Conservation (phyloP, 495 filamentous ascomycete species). For the Penicillium egyptiacum region DNA sequence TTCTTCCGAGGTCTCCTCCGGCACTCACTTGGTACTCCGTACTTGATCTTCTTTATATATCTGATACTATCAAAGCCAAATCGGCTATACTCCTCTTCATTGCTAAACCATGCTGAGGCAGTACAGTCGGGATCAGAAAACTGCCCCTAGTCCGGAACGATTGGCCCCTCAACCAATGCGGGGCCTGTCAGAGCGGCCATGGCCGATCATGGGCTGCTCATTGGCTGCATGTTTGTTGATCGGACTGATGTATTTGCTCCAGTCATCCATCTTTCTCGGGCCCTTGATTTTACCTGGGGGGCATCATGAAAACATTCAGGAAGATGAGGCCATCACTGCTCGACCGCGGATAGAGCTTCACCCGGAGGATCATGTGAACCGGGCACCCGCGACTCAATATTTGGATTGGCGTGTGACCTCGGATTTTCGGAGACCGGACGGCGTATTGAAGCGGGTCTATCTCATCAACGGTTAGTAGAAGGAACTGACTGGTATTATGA, state of each 20-base stretch:
- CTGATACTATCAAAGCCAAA: not conserved
- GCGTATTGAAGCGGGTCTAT: slow-evolving; percentile 41
- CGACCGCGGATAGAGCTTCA: slow-evolving; percentile 37
- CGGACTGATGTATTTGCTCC: slow-evolving; percentile 19
- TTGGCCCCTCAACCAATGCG: not conserved
- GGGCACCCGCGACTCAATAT: slow-evolving; percentile 32
- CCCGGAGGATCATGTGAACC: slow-evolving; percentile 41
- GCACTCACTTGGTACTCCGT: not conserved
- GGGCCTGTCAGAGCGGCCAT: slow-evolving; percentile 1
- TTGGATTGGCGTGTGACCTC: slow-evolving; percentile 38
- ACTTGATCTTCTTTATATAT: not conserved
- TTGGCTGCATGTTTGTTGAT: slow-evolving; percentile 20
- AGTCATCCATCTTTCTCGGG: not conserved
- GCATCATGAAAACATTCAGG: not conserved
- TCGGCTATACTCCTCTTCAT: not conserved
- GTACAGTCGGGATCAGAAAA: not conserved
- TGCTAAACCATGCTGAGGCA: not conserved
- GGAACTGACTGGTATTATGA: not conserved
- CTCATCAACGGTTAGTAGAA: slow-evolving; percentile 36
- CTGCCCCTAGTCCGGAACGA: not conserved
- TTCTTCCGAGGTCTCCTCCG: not conserved
- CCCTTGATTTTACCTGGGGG: slow-evolving; percentile 5
- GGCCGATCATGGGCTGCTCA: slow-evolving; percentile 15
- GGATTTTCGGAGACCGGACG: slow-evolving; percentile 39
- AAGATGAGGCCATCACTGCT: not conserved